Base-by-base conservation (phyloP, 129 eudicot species). In the Kitagawia praeruptora region DNA sequence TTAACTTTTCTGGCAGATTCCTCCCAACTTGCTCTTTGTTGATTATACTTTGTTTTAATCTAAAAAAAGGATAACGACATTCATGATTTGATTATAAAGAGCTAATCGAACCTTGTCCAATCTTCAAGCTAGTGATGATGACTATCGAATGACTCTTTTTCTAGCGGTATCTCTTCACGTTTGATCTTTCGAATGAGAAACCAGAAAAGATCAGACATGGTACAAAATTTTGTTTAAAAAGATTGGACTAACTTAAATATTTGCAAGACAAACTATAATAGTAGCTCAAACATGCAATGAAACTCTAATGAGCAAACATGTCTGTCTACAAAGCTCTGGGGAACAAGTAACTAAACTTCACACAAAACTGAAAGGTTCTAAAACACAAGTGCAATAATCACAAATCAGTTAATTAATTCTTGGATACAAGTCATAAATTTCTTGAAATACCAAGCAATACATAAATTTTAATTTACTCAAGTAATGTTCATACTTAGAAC, bases 401-500 rank as follows among this genome's bases (percentile, higher is more conserved):
- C 71, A 37, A 61, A 66, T 45, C 78, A 79, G 78, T 66, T 79
- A 79, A 77, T 76, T 75, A 79, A 77, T 76, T 75, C 77, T 18
- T 83, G 53, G 74, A 37, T 70, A 75, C 41, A 34, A 80, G 82
- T 79, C 75, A 67, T 51, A 53, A 64, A 74, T 21, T 80, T 81
- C 84, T 85, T 78, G 78, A 49, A 80, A 70, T 78, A 86, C 87
- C 81, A 73, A 84, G 75, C 63, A 45, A 70, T 80, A 78, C 82
- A 66, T 46, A 40, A 41, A 21, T 8, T 70, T 72, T 40, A 40
- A 40, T 40, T 47, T 49, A 74, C 90, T 90, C 89, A 73, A 44
- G 53, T 75, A 45, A 91, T 85, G 75, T 96, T 96, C 79, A 96
- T 78, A 80, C 97, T 90, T 34, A 96, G 76, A 70, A 85, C 92